Conservation (phyloP, 345 rosid genomes). For the Camelina sativa region DNA sequence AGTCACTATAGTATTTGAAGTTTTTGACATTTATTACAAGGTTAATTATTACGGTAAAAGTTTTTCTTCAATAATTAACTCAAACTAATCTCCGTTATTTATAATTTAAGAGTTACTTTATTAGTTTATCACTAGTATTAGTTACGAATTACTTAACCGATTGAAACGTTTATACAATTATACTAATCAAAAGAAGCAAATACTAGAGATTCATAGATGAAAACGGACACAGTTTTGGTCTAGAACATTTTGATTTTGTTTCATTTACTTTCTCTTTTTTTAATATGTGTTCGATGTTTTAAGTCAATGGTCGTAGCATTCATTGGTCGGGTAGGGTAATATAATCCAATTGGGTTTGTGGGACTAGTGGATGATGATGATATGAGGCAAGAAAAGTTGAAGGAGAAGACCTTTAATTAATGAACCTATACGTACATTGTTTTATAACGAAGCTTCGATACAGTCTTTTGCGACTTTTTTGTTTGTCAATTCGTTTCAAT, state of each 20-base stretch:
- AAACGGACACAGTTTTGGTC: not conserved
- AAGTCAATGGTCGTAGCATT: slow-evolving; percentile 15
- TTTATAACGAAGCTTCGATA: not conserved
- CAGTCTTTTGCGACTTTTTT: not conserved
- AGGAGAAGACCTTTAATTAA: not conserved
- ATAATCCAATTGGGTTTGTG: not conserved
- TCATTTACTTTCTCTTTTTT: not conserved
- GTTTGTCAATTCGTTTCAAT: not conserved
- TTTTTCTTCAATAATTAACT: not conserved
- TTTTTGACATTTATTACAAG: not conserved
- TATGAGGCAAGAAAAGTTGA: not conserved
- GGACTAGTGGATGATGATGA: not conserved
- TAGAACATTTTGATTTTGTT: not conserved
- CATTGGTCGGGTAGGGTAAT: not conserved
- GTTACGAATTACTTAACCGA: not conserved
- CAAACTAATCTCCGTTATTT: not conserved
- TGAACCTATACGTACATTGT: no score
- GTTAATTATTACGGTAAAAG: no score
- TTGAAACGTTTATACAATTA: not conserved
- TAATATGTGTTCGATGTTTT: not conserved
- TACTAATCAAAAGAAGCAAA: not conserved
- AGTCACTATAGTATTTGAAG: not conserved
- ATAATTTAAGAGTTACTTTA: not conserved
- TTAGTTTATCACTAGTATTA: no score
- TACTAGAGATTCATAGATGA: no score